phyloP scores from a whole-genome alignment of 345 rosid species.

The Streptanthus diversifolius region DNA sequence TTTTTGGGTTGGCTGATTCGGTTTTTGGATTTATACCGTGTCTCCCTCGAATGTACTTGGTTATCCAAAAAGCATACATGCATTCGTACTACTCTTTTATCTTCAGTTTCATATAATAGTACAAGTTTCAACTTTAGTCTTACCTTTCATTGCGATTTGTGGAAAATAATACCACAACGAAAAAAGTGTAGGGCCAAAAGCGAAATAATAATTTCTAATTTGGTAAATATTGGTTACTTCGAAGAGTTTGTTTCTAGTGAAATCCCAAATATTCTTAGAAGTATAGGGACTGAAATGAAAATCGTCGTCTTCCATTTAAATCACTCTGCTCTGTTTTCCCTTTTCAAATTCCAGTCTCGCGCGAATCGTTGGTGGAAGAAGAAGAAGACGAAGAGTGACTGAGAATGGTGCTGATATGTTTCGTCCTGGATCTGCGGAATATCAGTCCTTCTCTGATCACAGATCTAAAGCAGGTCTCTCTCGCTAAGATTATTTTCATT shows the following conservation, averaged over 20 bases:
- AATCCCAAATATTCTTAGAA: background rate
- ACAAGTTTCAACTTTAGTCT: background rate
- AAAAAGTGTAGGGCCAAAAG: background rate
- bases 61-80: conserved; percentile 19
- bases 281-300: conserved; percentile 28
- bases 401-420: conserved; percentile 66
- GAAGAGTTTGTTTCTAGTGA: background rate
- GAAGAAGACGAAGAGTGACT: conserved; percentile 18
- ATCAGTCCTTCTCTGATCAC: conserved; percentile 55
- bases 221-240: background rate
- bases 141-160: background rate
- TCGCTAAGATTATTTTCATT: background rate
- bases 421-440: conserved; percentile 66
- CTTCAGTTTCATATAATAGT: background rate
- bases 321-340: background rate
- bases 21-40: conserved; percentile 21
- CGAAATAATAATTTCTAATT: background rate
- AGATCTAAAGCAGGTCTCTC: conserved; percentile 65
- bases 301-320: conserved; percentile 5
- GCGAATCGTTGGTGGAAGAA: conserved; percentile 19
- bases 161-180: background rate
- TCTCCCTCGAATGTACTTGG: conserved; percentile 22
- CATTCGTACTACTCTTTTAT: conserved; percentile 7
- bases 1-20: conserved; percentile 4
- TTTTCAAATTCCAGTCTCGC: conserved; percentile 31